Percentiles rank a stretch among this genome's conserved stretches.
Conservation (phyloP, 352 stramenopile species). For the Phytophthora agathidicida region DNA sequence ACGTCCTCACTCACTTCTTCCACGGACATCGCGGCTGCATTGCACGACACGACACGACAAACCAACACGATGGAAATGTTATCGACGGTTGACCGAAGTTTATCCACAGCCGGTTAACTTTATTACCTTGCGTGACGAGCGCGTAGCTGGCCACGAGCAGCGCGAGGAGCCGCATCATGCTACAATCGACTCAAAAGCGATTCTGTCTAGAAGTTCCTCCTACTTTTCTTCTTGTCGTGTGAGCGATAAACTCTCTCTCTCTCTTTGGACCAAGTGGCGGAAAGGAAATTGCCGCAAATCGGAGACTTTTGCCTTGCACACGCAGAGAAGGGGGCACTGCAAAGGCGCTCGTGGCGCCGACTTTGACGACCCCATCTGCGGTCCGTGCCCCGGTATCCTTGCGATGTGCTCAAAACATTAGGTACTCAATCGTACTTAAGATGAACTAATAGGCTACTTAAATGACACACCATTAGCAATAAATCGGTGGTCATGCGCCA, state of each 20-base stretch:
- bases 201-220: constrained; percentile 16
- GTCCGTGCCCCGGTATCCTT: background rate
- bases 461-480: background rate
- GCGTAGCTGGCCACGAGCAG: constrained; percentile 25
- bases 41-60: too few relatives aligned
- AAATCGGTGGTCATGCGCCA: constrained; percentile 25
- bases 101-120: background rate
- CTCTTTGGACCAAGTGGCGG: constrained; percentile 25
- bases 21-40: constrained; percentile 10
- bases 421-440: constrained; percentile 7
- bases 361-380: constrained; percentile 11
- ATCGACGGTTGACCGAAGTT: background rate
- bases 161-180: constrained; percentile 28
- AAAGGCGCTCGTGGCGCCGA: constrained; percentile 7
- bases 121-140: constrained; percentile 27
- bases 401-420: constrained; percentile 26
- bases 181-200: constrained; percentile 14
- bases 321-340: constrained; percentile 22
- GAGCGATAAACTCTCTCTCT: background rate
- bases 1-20: constrained; percentile 12
- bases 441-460: background rate
- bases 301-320: constrained; percentile 10
- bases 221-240: constrained; percentile 7
- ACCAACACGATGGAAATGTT: constrained; percentile 6
- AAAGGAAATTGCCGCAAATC: constrained; percentile 34